phyloP scores from a whole-genome alignment of 2,329 filamentous ascomycete genomes.

The Pochonia chlamydosporia region DNA sequence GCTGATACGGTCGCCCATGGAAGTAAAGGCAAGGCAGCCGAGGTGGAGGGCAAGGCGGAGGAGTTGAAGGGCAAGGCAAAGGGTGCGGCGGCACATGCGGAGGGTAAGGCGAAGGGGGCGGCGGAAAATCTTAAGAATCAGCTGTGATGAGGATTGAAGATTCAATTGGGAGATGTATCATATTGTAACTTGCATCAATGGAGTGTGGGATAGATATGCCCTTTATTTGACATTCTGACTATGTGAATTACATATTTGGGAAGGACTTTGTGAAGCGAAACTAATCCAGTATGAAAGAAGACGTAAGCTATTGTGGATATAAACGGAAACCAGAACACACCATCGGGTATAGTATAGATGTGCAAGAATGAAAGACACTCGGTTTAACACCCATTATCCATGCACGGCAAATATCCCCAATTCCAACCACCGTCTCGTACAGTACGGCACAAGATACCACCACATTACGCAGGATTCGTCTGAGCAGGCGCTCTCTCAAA shows the following conservation, averaged over 20 bases:
- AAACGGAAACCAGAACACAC: no score
- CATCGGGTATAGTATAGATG: no score
- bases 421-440: no score
- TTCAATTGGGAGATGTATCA: not conserved
- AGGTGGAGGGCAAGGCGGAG: conserved; percentile 26
- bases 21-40: conserved; percentile 27
- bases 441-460: no score
- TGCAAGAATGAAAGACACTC: no score
- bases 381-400: no score
- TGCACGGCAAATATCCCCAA: no score
- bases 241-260: no score
- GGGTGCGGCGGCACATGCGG: conserved; percentile 26
- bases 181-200: not conserved
- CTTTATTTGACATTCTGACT: not conserved
- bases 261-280: no score
- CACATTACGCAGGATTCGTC: not conserved
- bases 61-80: conserved; percentile 33
- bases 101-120: conserved; percentile 30
- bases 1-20: conserved; percentile 25
- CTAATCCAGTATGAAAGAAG: no score
- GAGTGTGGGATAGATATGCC: not conserved
- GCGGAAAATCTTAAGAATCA: conserved; percentile 29
- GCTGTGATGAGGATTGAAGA: conserved; percentile 1
- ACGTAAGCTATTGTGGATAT: no score
- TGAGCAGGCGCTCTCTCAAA: conserved; percentile 12